Conservation (phyloP, 257 asterid species). For the Nicotiana sylvestris region DNA sequence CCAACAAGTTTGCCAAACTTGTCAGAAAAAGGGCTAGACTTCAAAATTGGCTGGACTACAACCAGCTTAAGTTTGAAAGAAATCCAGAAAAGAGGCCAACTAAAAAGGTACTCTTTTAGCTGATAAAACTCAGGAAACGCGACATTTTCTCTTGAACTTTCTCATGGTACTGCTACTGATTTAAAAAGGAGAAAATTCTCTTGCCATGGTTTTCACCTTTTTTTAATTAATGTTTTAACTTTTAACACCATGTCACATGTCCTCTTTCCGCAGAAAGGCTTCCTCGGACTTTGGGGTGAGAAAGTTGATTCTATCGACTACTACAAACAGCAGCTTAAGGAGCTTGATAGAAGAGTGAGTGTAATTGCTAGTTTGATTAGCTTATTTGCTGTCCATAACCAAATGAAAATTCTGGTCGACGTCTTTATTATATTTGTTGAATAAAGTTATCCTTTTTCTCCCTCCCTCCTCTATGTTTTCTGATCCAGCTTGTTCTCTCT, state of each 20-base stretch:
- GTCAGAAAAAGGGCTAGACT: conserved; percentile 67
- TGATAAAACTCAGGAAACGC: neutral
- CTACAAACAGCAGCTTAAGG: conserved; percentile 55
- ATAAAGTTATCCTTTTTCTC: neutral
- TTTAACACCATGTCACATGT: neutral
- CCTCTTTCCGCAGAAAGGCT: conserved; percentile 58
- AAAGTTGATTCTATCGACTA: conserved; percentile 76
- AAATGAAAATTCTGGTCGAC: neutral
- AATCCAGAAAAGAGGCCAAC: conserved; percentile 83
- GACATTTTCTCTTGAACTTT: neutral
- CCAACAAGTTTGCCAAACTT: conserved; percentile 76
- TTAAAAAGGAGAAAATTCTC: neutral
- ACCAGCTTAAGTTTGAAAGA: conserved; percentile 86
- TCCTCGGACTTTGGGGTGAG: conserved; percentile 79
- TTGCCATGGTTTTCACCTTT: neutral
- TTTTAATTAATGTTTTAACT: neutral
- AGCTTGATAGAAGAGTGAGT: conserved; percentile 66
- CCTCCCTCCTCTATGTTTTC: neutral
- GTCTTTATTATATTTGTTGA: neutral
- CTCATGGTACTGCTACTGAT: neutral
- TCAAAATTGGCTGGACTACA: conserved; percentile 91
- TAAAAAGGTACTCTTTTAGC: conserved; percentile 44
- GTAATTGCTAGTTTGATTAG: conserved; percentile 6
- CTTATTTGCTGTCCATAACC: conserved; percentile 2
- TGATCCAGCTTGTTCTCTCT: neutral